A percentile compares a stretch with the other conserved stretches of the same genome.
These are phyloP conservation scores for Xerophyta viscosa DNA, from an alignment of 106 monocot genomes.

Conservation along the genomic window DNA sequence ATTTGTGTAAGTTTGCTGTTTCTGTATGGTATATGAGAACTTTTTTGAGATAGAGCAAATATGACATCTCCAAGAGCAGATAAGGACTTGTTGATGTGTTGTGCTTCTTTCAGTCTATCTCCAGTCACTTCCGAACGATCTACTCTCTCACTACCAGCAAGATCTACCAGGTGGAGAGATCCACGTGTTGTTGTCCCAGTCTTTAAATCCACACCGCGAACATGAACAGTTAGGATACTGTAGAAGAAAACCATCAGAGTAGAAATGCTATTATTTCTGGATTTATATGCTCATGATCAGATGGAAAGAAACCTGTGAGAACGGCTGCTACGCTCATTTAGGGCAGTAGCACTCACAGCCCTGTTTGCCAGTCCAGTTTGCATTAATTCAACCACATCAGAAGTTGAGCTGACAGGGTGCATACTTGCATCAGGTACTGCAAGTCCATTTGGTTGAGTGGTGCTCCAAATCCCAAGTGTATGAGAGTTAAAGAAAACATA, in stretches of 20 bases:
- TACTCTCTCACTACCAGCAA: conserved; percentile 96
- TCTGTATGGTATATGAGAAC: conserved; percentile 83
- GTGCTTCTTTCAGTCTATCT: conserved; percentile 88
- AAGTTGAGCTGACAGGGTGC: conserved; percentile 69
- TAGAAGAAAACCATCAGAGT: conserved; percentile 1
- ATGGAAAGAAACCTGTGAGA: conserved; percentile 64
- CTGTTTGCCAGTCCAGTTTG: conserved; percentile 70
- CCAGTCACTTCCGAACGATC: conserved; percentile 90
- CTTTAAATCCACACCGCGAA: conserved; percentile 67
- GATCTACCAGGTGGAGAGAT: conserved; percentile 86
- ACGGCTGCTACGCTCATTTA: conserved; percentile 94
- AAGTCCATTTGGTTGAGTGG: conserved; percentile 78
- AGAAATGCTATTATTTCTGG: not conserved
- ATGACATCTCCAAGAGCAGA: conserved; percentile 96
- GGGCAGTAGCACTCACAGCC: conserved; percentile 86
- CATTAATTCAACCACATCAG: conserved; percentile 83
- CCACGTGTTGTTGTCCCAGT: conserved; percentile 65
- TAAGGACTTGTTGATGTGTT: conserved; percentile 90
- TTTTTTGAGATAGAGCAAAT: conserved; percentile 85
- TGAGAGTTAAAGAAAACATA: conserved; percentile 42
- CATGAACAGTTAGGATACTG: conserved; percentile 92
- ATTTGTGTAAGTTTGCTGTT: conserved; percentile 99
- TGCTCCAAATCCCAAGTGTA: conserved; percentile 87
- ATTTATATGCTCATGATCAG: not conserved
- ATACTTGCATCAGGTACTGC: conserved; percentile 93